phyloP scores from a whole-genome alignment of 169 alveolate genomes.

The Cryptosporidium ryanae region DNA sequence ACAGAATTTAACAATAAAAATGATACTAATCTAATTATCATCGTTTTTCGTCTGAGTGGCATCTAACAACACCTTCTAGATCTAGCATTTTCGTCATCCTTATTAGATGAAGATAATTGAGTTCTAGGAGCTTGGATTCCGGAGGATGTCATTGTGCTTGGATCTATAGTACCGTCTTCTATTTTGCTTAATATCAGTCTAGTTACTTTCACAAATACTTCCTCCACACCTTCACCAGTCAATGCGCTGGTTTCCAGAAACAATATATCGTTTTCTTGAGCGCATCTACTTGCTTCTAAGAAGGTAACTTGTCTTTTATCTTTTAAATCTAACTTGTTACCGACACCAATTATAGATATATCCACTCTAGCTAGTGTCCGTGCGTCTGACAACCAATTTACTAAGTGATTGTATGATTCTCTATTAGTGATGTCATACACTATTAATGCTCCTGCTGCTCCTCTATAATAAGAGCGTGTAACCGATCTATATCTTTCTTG shows the following conservation, averaged over 20 bases:
- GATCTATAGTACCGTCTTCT: conserved; percentile 83
- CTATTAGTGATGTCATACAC: conserved; percentile 88
- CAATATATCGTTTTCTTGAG: conserved; percentile 87
- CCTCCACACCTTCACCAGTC: conserved; percentile 91
- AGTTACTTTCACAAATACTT: conserved; percentile 83
- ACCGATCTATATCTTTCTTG: conserved; percentile 87
- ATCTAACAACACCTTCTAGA: conserved; percentile 39
- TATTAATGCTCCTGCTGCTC: conserved; percentile 91
- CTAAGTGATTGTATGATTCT: conserved; percentile 83
- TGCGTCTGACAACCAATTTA: conserved; percentile 85
- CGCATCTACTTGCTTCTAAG: conserved; percentile 88
- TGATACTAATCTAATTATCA: too few species aligned
- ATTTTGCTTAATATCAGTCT: conserved; percentile 85
- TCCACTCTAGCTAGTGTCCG: conserved; percentile 86
- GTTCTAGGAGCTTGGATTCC: conserved; percentile 70
- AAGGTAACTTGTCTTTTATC: conserved; percentile 84
- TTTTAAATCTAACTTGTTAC: conserved; percentile 85
- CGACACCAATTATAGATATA: conserved; percentile 84
- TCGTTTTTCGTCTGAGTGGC: neutral
- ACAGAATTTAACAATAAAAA: too few species aligned
- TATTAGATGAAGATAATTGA: conserved; percentile 21
- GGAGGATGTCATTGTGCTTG: conserved; percentile 72
- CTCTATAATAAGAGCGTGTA: conserved; percentile 88
- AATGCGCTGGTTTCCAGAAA: conserved; percentile 91
- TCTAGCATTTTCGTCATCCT: conserved; percentile 28